A percentile compares a stretch with the other conserved stretches of the same genome.
These are phyloP conservation scores for Panellus pusillus DNA, from an alignment of 768 basidiomycete genomes.

Conservation along the genomic window DNA sequence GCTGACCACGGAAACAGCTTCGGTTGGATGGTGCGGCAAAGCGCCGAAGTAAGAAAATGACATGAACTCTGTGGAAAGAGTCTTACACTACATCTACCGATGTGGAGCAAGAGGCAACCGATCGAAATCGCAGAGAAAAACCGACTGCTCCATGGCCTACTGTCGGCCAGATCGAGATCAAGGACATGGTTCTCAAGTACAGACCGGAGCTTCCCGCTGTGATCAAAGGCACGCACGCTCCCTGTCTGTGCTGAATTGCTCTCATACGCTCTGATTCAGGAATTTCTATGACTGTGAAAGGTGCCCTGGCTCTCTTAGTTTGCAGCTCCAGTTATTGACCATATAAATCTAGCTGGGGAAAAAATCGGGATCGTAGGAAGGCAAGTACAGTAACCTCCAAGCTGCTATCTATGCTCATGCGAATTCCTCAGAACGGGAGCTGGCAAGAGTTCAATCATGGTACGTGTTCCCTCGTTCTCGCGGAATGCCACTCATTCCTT, in stretches of 20 bases:
- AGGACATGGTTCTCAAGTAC: slow-evolving; percentile 76
- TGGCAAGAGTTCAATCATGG: slow-evolving; percentile 90
- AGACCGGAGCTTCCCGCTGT: slow-evolving; percentile 87
- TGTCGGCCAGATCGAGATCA: slow-evolving; percentile 70
- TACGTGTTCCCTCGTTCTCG: not conserved
- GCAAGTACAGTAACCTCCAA: slow-evolving; percentile 8
- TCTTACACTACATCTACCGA: slow-evolving; percentile 79
- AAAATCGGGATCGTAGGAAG: slow-evolving; percentile 90
- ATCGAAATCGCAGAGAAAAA: slow-evolving; percentile 61
- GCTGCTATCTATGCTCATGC: not conserved
- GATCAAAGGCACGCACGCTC: slow-evolving; percentile 53
- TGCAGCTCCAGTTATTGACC: too few relatives aligned
- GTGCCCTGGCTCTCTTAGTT: not conserved
- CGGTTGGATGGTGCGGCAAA: slow-evolving; percentile 75
- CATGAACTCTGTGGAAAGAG: slow-evolving; percentile 89
- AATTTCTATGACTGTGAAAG: slow-evolving; percentile 64
- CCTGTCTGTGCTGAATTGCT: not conserved
- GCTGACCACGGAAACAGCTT: slow-evolving; percentile 42
- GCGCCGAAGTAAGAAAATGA: slow-evolving; percentile 89
- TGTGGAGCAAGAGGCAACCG: slow-evolving; percentile 80
- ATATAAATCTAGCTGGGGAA: slow-evolving; percentile 51
- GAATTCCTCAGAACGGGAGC: slow-evolving; percentile 64
- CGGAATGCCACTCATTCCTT: slow-evolving; percentile 38
- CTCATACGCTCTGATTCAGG: slow-evolving; percentile 16
- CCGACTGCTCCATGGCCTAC: slow-evolving; percentile 73